These are phyloP conservation scores for Zymoseptoria brevis DNA, from an alignment of 2,329 filamentous ascomycete species.

Conservation along the genomic window DNA sequence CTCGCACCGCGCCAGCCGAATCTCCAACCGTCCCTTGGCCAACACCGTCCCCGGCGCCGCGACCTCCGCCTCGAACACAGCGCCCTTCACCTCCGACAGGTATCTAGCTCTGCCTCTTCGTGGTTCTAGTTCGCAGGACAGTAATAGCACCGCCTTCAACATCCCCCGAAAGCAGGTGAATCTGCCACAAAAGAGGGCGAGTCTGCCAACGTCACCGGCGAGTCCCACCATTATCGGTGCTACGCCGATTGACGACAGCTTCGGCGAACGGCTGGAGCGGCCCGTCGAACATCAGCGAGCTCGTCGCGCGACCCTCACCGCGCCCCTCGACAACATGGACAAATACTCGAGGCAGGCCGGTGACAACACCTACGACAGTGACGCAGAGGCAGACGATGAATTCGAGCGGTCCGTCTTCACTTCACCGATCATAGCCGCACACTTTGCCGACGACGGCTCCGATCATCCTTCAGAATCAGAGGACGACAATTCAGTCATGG, in stretches of 20 bases:
- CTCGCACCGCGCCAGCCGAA: conserved; percentile 24
- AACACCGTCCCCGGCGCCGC: neutral
- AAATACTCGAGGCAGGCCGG: conserved; percentile 26
- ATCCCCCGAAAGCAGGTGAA: conserved; percentile 16
- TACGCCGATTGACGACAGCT: conserved; percentile 28
- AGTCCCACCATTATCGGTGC: conserved; percentile 23
- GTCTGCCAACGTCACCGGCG: conserved; percentile 18
- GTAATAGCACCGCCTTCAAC: conserved; percentile 6
- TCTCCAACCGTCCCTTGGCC: conserved; percentile 17
- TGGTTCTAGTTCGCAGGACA: neutral
- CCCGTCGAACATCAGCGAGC: conserved; percentile 6
- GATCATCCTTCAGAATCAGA: conserved; percentile 53
- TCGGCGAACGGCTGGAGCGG: conserved; percentile 16
- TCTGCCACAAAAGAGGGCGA: conserved; percentile 12
- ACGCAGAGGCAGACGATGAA: conserved; percentile 74
- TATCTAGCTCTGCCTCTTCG: neutral
- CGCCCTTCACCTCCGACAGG: neutral
- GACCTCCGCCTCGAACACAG: conserved; percentile 14
- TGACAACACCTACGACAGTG: conserved; percentile 57
- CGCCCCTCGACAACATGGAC: conserved; percentile 21
- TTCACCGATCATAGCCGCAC: conserved; percentile 56
- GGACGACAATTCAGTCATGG: conserved; percentile 29
- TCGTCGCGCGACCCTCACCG: conserved; percentile 12
- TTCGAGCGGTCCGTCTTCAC: conserved; percentile 64
- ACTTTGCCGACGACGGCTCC: conserved; percentile 52